phyloP scores from a whole-genome alignment of 495 filamentous ascomycete genomes.

The Podospora pseudopauciseta region DNA sequence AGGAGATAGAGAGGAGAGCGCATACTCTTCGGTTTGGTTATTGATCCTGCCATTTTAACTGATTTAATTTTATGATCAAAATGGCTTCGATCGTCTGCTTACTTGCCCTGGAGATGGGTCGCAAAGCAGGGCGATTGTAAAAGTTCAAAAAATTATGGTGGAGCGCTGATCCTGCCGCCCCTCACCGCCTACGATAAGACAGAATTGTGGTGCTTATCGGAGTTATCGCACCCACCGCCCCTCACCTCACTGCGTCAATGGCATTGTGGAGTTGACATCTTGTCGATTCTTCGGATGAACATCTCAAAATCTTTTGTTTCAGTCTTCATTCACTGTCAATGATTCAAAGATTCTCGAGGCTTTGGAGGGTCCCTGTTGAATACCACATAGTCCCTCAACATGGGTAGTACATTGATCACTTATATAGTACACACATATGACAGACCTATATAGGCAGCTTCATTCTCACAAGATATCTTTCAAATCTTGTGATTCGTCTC shows the following conservation, averaged over 20 bases:
- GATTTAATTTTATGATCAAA: slow-evolving; percentile 4
- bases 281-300: not conserved
- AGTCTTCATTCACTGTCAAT: not conserved
- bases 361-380: too few species aligned
- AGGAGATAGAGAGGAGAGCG: slow-evolving; percentile 1
- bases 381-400: too few species aligned
- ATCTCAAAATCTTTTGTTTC: not conserved
- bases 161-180: slow-evolving; percentile 33
- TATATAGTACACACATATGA: too few species aligned
- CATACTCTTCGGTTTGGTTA: slow-evolving; percentile 53
- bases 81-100: slow-evolving; percentile 9
- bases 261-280: not conserved
- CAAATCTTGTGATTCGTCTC: not conserved
- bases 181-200: slow-evolving; percentile 39
- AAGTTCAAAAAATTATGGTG: slow-evolving; percentile 31
- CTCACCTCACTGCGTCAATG: slow-evolving; percentile 19
- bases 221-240: slow-evolving; percentile 6
- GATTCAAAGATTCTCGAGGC: too few species aligned
- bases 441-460: not conserved
- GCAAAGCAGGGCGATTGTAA: not conserved
- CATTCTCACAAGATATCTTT: not conserved
- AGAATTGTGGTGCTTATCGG: slow-evolving; percentile 14
- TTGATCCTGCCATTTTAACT: slow-evolving; percentile 43
- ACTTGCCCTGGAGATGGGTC: not conserved
- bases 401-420: too few species aligned